Conservation (phyloP, 495 filamentous ascomycete species). For the Tuber borchii region DNA sequence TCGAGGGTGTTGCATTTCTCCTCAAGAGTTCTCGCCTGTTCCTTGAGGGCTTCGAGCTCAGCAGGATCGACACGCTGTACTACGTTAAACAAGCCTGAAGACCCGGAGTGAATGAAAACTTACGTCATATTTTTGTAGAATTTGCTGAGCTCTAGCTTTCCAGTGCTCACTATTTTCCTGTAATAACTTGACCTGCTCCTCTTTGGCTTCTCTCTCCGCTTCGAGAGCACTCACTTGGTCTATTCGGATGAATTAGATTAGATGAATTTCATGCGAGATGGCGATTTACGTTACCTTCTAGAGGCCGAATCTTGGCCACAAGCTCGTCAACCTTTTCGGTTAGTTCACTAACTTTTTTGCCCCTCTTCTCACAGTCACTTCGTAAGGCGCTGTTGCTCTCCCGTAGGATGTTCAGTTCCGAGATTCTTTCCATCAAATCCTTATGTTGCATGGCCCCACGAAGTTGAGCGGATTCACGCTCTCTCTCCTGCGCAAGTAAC, state of each 20-base stretch:
- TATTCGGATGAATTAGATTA: constrained; percentile 20
- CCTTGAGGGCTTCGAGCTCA: constrained; percentile 79
- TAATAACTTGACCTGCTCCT: constrained; percentile 76
- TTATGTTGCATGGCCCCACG: constrained; percentile 67
- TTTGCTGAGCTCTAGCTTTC: constrained; percentile 88
- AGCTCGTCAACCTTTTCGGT: constrained; percentile 66
- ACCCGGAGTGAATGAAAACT: constrained; percentile 9
- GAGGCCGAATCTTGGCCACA: constrained; percentile 66
- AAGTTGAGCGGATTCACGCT: constrained; percentile 63
- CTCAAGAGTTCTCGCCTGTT: constrained; percentile 48
- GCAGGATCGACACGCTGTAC: constrained; percentile 71
- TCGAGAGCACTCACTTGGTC: constrained; percentile 64
- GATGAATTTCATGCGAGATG: neutral
- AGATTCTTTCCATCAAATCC: constrained; percentile 84
- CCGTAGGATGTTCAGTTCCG: constrained; percentile 87
- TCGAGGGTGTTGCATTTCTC: constrained; percentile 53
- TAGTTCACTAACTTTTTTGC: constrained; percentile 67
- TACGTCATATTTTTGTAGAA: constrained; percentile 83
- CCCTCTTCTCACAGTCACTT: constrained; percentile 71
- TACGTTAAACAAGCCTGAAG: constrained; percentile 9
- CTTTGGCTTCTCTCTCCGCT: constrained; percentile 66
- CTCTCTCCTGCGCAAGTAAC: constrained; percentile 80
- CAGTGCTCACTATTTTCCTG: constrained; percentile 83
- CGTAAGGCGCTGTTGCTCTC: constrained; percentile 86
- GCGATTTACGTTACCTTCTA: constrained; percentile 53